These are phyloP conservation scores for Oemleria cerasiformis DNA, from an alignment of 306 rosid genomes.

Conservation along the genomic window DNA sequence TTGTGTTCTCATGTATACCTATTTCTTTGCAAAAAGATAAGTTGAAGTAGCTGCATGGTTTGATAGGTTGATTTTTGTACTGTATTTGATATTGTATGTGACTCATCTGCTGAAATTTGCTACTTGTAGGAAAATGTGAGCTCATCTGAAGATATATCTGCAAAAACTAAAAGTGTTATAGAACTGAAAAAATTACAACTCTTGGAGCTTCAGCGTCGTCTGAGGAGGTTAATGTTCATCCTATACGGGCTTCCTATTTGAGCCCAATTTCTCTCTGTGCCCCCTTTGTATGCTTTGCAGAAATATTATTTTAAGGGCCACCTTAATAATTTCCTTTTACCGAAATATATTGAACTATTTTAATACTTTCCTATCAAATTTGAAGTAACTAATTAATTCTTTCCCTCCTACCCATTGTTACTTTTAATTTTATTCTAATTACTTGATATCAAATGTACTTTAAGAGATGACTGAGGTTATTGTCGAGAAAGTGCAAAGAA, in stretches of 20 bases:
- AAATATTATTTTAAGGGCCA: not conserved
- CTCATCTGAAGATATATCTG: slow-evolving; percentile 94
- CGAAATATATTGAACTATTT: not conserved
- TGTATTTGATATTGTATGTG: slow-evolving; percentile 10
- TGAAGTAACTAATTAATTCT: not conserved
- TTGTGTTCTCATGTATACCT: not conserved
- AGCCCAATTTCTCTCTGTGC: not conserved
- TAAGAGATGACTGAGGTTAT: not conserved
- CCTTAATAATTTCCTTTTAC: not conserved
- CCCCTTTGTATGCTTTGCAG: not conserved
- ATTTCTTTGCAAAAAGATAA: not conserved
- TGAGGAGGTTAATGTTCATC: slow-evolving; percentile 60
- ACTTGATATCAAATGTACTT: not conserved
- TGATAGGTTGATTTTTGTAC: not conserved
- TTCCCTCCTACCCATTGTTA: not conserved
- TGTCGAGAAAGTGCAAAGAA: not conserved
- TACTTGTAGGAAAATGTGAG: slow-evolving; percentile 72
- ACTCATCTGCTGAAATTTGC: slow-evolving; percentile 21
- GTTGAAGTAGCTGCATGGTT: not conserved
- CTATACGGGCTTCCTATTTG: slow-evolving; percentile 7
- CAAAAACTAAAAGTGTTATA: slow-evolving; percentile 95
- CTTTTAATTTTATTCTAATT: not conserved
- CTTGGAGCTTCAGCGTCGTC: slow-evolving; percentile 89
- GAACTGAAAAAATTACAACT: slow-evolving; percentile 97
- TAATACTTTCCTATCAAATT: not conserved